Percentiles rank a stretch among this genome's conserved stretches.
Conservation (phyloP, 1,139 yeast species). For the Suhomyces terraborum region DNA sequence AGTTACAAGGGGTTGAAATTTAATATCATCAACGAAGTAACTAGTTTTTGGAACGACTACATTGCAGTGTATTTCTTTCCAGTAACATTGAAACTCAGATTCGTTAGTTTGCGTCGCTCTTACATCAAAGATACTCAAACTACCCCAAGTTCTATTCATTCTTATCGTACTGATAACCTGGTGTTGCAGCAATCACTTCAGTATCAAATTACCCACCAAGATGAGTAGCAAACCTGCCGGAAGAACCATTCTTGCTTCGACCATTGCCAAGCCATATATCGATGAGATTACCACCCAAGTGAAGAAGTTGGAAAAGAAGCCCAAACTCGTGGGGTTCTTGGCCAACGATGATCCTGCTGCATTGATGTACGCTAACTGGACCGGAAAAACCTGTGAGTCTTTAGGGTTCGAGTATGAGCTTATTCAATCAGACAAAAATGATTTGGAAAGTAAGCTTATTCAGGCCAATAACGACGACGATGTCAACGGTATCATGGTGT, state of each 20-base stretch:
- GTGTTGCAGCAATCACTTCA: not conserved
- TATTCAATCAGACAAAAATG: conserved; percentile 72
- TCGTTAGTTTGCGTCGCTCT: too few relatives aligned
- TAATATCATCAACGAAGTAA: too few relatives aligned
- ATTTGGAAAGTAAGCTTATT: conserved; percentile 78
- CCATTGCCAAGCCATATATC: conserved; percentile 78
- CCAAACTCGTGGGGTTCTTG: conserved; percentile 83
- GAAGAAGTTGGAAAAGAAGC: conserved; percentile 51
- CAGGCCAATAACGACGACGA: conserved; percentile 75
- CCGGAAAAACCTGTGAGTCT: conserved; percentile 83
- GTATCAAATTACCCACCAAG: not conserved
- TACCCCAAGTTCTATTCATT: too few relatives aligned
- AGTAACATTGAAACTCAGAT: too few relatives aligned
- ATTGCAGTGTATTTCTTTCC: too few relatives aligned
- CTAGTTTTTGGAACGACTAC: too few relatives aligned
- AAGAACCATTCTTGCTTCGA: conserved; percentile 82
- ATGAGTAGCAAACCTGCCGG: conserved; percentile 53
- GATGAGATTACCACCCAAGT: conserved; percentile 71
- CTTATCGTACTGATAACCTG: too few relatives aligned
- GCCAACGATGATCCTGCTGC: conserved; percentile 97
- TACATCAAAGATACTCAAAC: too few relatives aligned
- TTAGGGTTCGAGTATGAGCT: conserved; percentile 85
- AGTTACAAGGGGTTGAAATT: too few relatives aligned
- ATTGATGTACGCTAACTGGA: conserved; percentile 92
- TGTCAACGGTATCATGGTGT: conserved; percentile 95